Conservation (phyloP, 164 flowering plant genomes). For the Malania oleifera region DNA sequence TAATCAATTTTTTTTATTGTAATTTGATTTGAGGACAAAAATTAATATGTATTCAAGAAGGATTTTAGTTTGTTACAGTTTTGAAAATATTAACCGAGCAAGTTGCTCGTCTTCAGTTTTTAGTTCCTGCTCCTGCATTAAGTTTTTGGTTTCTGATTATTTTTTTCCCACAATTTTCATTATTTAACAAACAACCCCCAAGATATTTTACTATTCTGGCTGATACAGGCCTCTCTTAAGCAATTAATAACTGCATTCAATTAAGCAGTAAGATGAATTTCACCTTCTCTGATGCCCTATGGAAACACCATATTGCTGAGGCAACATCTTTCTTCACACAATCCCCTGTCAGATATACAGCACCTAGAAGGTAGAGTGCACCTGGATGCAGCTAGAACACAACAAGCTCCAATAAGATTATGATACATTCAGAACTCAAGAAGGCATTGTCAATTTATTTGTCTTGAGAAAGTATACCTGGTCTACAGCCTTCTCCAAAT, state of each 20-base stretch:
- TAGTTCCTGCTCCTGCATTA: too few species aligned
- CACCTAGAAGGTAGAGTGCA: slow-evolving; percentile 86
- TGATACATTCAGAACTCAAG: not conserved
- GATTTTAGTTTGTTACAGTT: too few species aligned
- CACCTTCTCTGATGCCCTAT: slow-evolving; percentile 92
- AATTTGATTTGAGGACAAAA: too few species aligned
- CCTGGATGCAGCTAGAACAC: slow-evolving; percentile 83
- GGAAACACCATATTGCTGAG: slow-evolving; percentile 93
- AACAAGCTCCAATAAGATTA: slow-evolving; percentile 21
- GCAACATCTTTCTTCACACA: slow-evolving; percentile 78
- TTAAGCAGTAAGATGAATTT: not conserved
- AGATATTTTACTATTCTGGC: too few species aligned
- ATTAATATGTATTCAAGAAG: too few species aligned
- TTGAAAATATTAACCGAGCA: too few species aligned
- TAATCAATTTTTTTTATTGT: too few species aligned
- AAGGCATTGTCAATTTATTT: not conserved
- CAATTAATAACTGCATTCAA: not conserved
- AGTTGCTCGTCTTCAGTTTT: too few species aligned
- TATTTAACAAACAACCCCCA: too few species aligned
- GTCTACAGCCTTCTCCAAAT: slow-evolving; percentile 88
- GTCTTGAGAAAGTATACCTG: slow-evolving; percentile 47
- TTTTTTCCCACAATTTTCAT: too few species aligned
- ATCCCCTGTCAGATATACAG: slow-evolving; percentile 86
- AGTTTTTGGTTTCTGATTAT: too few species aligned
- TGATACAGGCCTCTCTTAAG: too few species aligned